Conservation (phyloP, 768 basidiomycete genomes). For the Lentinula detonsa region DNA sequence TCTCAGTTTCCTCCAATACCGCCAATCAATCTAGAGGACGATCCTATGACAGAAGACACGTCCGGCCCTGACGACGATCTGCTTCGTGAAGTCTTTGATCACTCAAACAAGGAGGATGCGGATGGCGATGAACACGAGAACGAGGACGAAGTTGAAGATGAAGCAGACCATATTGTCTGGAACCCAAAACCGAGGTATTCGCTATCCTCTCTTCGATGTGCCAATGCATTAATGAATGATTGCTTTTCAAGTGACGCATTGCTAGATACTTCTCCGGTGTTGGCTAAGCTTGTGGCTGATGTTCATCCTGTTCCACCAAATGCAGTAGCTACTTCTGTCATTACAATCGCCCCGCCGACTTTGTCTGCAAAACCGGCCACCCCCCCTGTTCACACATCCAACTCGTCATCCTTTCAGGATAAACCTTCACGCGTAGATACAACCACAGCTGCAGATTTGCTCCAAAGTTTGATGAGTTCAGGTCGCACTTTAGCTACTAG, state of each 20-base stretch:
- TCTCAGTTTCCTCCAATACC: slow-evolving; percentile 8
- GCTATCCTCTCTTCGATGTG: not conserved
- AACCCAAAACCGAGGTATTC: slow-evolving; percentile 46
- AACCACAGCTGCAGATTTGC: slow-evolving; percentile 64
- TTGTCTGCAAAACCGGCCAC: not conserved
- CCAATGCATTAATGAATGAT: not conserved
- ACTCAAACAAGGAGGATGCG: slow-evolving; percentile 29
- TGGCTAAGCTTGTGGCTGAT: not conserved
- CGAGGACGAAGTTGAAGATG: slow-evolving; percentile 33
- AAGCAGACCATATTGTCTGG: slow-evolving; percentile 78
- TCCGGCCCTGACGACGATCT: slow-evolving; percentile 82
- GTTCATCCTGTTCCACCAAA: not conserved
- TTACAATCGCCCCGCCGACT: not conserved
- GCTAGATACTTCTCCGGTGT: not conserved
- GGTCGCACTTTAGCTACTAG: slow-evolving; percentile 17
- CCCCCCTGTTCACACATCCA: not conserved
- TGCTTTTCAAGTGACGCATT: not conserved
- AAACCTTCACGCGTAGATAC: slow-evolving; percentile 19
- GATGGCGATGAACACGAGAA: slow-evolving; percentile 30
- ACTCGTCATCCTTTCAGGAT: not conserved
- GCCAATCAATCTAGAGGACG: slow-evolving; percentile 34
- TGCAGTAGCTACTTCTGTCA: not conserved
- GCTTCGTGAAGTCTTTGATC: slow-evolving; percentile 60
- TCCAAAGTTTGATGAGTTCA: slow-evolving; percentile 46
- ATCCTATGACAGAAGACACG: slow-evolving; percentile 60